Evolutionary conservation across 78 protist species (phyloP).

Genomic region (Cavenderia fasciculata): DNA sequence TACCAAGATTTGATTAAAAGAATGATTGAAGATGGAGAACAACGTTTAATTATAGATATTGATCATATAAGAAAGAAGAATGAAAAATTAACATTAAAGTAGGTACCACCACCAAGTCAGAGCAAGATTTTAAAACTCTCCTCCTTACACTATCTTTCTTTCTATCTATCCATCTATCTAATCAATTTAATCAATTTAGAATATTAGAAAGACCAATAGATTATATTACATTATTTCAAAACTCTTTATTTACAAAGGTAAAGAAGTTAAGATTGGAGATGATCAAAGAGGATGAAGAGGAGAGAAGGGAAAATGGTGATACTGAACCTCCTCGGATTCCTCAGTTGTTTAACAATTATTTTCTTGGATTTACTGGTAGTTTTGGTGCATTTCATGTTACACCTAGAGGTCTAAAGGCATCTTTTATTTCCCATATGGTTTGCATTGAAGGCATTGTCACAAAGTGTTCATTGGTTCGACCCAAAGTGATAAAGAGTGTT

Average conservation of each 20-base stretch:
- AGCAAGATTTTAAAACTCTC: not conserved
- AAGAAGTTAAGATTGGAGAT: not conserved
- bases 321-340: not conserved
- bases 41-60: conserved; percentile 14
- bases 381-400: conserved; percentile 93
- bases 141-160: not conserved
- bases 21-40: conserved; percentile 20
- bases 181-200: not conserved
- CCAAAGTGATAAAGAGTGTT: conserved; percentile 91
- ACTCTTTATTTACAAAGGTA: not conserved
- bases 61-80: conserved; percentile 11
- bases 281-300: not conserved
- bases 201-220: not conserved
- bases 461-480: conserved; percentile 86
- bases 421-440: conserved; percentile 87
- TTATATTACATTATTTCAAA: conserved; percentile 6
- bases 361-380: conserved; percentile 94
- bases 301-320: not conserved
- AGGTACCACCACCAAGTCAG: not conserved
- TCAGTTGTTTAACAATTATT: too few relatives aligned
- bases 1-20: not conserved
- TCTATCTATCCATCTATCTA: not conserved
- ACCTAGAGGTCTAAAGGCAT: conserved; percentile 94
- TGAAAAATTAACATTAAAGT: conserved; percentile 3
- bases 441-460: conserved; percentile 98